phyloP scores from a whole-genome alignment of 2,329 filamentous ascomycete species.

The Fusarium albidum region DNA sequence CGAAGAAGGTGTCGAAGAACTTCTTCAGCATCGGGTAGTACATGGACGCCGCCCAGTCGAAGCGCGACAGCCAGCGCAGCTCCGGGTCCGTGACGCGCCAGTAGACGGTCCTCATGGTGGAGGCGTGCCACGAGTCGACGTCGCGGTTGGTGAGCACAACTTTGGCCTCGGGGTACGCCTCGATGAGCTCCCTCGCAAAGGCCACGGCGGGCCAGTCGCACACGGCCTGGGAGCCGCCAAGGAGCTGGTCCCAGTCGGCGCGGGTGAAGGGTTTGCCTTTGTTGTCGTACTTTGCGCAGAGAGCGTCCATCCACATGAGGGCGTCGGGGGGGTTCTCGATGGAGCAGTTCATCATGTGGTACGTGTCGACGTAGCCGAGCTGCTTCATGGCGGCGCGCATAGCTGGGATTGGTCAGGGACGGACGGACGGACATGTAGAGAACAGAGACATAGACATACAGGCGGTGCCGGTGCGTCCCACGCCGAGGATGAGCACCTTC shows the following conservation, averaged over 20 bases:
- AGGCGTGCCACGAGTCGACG: constrained; percentile 68
- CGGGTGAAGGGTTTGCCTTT: constrained; percentile 60
- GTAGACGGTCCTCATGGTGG: constrained; percentile 72
- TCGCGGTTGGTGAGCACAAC: constrained; percentile 73
- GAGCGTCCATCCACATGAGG: constrained; percentile 75
- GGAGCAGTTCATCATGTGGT: constrained; percentile 77
- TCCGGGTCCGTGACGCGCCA: constrained; percentile 73
- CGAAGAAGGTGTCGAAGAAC: constrained; percentile 75
- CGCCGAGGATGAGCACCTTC: constrained; percentile 74
- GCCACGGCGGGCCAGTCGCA: constrained; percentile 74
- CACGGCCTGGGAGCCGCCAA: constrained; percentile 72
- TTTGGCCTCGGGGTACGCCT: constrained; percentile 77
- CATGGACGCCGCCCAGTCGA: constrained; percentile 71
- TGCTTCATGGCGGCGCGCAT: constrained; percentile 71
- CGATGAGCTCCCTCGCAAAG: constrained; percentile 74
- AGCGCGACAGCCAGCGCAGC: constrained; percentile 47
- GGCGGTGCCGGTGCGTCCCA: constrained; percentile 75
- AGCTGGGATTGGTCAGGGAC: constrained; percentile 48
- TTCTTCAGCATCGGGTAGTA: constrained; percentile 76
- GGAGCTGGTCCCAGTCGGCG: constrained; percentile 73
- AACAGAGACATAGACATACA: constrained; percentile 56
- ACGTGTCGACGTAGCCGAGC: constrained; percentile 73
- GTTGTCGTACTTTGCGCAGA: constrained; percentile 59
- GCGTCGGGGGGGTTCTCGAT: constrained; percentile 68
- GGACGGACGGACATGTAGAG: no score